Percentiles rank a stretch among this genome's conserved stretches.
phyloP scores from a whole-genome alignment of 1,139 yeast species.

The Taphrina betulina region DNA sequence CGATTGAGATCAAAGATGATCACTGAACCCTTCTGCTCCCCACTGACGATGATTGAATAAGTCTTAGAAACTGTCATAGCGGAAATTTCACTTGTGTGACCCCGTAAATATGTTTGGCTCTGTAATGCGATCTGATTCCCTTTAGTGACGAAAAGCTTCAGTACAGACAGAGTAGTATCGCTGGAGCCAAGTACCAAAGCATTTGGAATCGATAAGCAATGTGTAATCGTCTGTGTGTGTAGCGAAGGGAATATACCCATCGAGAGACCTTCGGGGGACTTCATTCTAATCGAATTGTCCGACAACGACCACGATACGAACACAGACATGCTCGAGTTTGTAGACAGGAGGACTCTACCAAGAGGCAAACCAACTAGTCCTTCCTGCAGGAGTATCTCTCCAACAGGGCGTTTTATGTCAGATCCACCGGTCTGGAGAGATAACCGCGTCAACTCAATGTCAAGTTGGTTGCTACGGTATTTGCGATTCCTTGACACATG shows the following conservation, averaged over 20 bases:
- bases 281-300: slow-evolving; percentile 10
- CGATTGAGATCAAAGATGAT: slow-evolving; percentile 41
- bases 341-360: not conserved
- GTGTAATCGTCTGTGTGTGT: slow-evolving; percentile 38
- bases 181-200: slow-evolving; percentile 39
- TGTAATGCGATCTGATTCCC: slow-evolving; percentile 31
- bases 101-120: slow-evolving; percentile 38
- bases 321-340: too few relatives aligned
- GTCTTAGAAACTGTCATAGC: slow-evolving; percentile 39
- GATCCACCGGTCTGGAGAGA: not conserved
- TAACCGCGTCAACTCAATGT: not conserved
- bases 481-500: slow-evolving; percentile 56
- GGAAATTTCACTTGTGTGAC: slow-evolving; percentile 38
- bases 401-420: not conserved
- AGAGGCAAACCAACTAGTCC: slow-evolving; percentile 2
- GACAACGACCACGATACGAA: not conserved
- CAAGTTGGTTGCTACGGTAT: not conserved
- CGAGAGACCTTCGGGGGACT: slow-evolving; percentile 13
- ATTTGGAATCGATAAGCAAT: slow-evolving; percentile 37
- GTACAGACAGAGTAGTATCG: slow-evolving; percentile 39
- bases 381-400: not conserved
- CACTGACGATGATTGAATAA: slow-evolving; percentile 40
- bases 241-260: slow-evolving; percentile 39
- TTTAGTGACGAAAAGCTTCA: slow-evolving; percentile 37
- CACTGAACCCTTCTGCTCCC: slow-evolving; percentile 38